Evolutionary conservation across 441 rosid species (phyloP).

Genomic region (Pelargonium citronellum): DNA sequence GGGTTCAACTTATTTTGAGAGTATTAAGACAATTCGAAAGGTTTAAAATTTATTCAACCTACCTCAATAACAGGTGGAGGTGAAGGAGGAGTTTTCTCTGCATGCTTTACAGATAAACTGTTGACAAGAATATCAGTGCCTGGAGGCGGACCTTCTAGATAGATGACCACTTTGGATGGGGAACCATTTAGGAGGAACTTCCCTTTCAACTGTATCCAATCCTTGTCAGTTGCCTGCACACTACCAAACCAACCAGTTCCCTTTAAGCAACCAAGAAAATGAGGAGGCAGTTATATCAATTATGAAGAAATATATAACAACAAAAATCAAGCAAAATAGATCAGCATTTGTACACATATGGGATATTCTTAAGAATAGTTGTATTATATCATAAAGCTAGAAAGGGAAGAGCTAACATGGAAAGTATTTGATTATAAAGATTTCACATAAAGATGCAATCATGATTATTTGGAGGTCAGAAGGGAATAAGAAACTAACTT

Average conservation of each 20-base stretch:
- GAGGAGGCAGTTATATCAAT: not conserved
- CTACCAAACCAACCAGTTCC: constrained; percentile 28
- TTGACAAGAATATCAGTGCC: constrained; percentile 79
- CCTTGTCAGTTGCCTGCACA: constrained; percentile 67
- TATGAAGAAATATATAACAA: not conserved
- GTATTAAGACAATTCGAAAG: not conserved
- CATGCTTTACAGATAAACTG: constrained; percentile 59
- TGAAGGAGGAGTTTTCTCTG: constrained; percentile 55
- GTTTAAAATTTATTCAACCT: constrained; percentile 13
- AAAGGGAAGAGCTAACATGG: not conserved
- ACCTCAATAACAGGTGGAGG: constrained; percentile 67
- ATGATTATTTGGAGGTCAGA: constrained; percentile 7
- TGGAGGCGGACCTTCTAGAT: constrained; percentile 83
- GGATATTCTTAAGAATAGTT: not conserved
- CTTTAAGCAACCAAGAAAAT: constrained; percentile 7
- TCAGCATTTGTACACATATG: not conserved
- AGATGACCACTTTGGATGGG: constrained; percentile 54
- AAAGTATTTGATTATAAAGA: not conserved
- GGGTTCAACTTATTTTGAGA: constrained; percentile 1
- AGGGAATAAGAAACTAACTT: constrained; percentile 40
- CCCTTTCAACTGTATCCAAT: constrained; percentile 71
- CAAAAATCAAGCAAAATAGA: not conserved
- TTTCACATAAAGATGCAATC: constrained; percentile 3
- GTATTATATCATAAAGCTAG: not conserved
- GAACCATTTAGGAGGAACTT: constrained; percentile 72